phyloP scores from a whole-genome alignment of 2,329 filamentous ascomycete genomes.

The Fusarium chuoi region DNA sequence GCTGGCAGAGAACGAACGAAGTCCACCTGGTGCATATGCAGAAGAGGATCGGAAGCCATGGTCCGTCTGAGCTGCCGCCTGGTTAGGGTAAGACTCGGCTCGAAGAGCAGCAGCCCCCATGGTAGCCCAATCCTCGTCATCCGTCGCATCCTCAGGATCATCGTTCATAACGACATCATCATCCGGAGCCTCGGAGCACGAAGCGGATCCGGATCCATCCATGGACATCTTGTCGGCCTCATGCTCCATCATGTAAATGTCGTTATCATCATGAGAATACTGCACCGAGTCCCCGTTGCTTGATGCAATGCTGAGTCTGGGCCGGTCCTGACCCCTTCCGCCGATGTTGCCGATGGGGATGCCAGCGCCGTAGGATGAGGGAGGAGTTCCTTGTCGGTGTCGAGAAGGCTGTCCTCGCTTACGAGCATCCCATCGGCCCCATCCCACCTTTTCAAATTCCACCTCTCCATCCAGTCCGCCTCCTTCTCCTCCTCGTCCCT shows the following conservation, averaged over 20 bases:
- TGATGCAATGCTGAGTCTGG: constrained; percentile 62
- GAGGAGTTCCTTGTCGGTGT: constrained; percentile 55
- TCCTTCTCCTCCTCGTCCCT: constrained; percentile 76
- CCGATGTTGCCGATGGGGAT: constrained; percentile 66
- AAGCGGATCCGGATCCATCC: constrained; percentile 74
- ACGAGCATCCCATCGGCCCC: constrained; percentile 94
- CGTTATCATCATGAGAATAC: constrained; percentile 76
- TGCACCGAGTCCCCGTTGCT: constrained; percentile 78
- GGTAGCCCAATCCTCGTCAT: constrained; percentile 95
- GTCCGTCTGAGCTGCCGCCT: constrained; percentile 65
- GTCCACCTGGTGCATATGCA: constrained; percentile 59
- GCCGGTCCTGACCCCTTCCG: constrained; percentile 58
- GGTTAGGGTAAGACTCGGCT: constrained; percentile 69
- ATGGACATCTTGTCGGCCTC: constrained; percentile 97
- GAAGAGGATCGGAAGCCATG: constrained; percentile 53
- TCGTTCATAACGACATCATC: constrained; percentile 75
- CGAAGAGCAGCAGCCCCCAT: constrained; percentile 88
- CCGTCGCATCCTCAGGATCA: constrained; percentile 86
- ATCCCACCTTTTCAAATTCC: constrained; percentile 94
- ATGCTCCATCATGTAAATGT: constrained; percentile 77
- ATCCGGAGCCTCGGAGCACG: constrained; percentile 79
- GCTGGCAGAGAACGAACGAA: constrained; percentile 61
- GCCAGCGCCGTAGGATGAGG: constrained; percentile 57
- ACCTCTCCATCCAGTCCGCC: constrained; percentile 75
- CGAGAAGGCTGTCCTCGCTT: constrained; percentile 71